Base-by-base conservation (phyloP, 1,284 basidiomycete genomes). In the Sporisorium graminicola region DNA sequence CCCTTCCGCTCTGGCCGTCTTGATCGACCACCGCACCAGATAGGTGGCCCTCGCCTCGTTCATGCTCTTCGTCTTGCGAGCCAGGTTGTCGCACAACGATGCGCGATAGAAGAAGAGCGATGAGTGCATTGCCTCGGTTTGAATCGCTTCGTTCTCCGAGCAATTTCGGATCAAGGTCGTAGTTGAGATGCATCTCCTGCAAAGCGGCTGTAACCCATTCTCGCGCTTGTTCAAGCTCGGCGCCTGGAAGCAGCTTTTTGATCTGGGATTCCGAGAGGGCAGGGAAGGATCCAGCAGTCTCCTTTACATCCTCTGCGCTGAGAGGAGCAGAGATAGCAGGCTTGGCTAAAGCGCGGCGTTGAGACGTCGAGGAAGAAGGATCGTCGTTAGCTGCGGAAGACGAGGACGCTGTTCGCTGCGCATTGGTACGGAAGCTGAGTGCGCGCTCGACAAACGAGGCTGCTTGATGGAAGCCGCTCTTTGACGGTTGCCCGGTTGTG, bases 151-250 rank as follows among this genome's bases (percentile, higher is more conserved):
- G 60, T 54, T 82, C 74, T 27, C 68, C 77, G 2, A 84, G 64
- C 5, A 74, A 50, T 49, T 72, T 70, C 0, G 78, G 71, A 49
- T 84, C 82, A 22, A 84, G 71, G 20, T 74, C 60, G 61, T 67
- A 82, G 43, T 80, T 75, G 35, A 81, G 65, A 51, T 81, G 69
- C 80, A 81, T 81, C 57, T 82, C 80, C 27, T 73, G 69, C 29
- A 82, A 43, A 3, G 80, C 74, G 3, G 75, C 74, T 13, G 58
- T 57, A 4, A 81, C 61, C 46, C 63, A 65, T 10, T 57, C 29
- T 16, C 64, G 26, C 2, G 55, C 71, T 10, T 63, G 49, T 24
- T 71, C 59, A 16, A 70, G 46, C 1, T 65, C 58, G 1, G 56
- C n/a, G 8, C 58, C 70, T 0, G 72, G 77, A 9, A 79, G 70